These are phyloP conservation scores for Ambrosia artemisiifolia DNA, from an alignment of 129 eudicot species.

Conservation along the genomic window DNA sequence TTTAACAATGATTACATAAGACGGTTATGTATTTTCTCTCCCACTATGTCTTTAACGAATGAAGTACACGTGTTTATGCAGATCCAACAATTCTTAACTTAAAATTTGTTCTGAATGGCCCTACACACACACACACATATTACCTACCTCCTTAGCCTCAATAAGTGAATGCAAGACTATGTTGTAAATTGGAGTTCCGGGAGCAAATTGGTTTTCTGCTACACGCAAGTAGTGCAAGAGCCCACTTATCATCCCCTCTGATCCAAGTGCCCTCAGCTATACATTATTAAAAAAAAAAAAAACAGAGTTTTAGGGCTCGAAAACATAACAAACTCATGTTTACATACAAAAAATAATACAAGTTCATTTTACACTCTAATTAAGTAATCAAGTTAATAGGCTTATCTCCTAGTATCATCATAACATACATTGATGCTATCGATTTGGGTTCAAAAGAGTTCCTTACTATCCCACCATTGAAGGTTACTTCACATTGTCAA, in stretches of 20 bases:
- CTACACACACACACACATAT: background rate
- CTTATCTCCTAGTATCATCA: background rate
- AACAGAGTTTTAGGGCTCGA: slow-evolving; percentile 11
- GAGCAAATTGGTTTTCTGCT: slow-evolving; percentile 53
- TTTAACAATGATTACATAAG: background rate
- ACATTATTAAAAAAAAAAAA: slow-evolving; percentile 7
- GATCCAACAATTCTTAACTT: too few relatives aligned
- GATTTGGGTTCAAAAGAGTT: background rate
- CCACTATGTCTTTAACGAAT: too few relatives aligned
- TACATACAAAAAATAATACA: background rate
- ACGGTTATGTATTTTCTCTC: background rate
- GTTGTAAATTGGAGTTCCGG: slow-evolving; percentile 50
- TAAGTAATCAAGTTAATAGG: background rate
- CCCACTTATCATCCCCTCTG: slow-evolving; percentile 72
- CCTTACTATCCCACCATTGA: background rate
- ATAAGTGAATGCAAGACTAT: slow-evolving; percentile 80
- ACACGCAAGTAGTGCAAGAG: slow-evolving; percentile 46
- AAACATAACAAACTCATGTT: background rate
- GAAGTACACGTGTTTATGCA: too few relatives aligned
- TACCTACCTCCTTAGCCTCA: slow-evolving; percentile 62
- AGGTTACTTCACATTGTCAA: slow-evolving; percentile 1
- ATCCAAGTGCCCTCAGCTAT: slow-evolving; percentile 80
- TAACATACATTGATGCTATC: background rate
- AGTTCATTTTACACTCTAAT: background rate
- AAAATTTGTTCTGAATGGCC: too few relatives aligned